Evolutionary conservation across 1,139 yeast genomes (phyloP).

Genomic region (Nakaseomyces uthaithaninus): DNA sequence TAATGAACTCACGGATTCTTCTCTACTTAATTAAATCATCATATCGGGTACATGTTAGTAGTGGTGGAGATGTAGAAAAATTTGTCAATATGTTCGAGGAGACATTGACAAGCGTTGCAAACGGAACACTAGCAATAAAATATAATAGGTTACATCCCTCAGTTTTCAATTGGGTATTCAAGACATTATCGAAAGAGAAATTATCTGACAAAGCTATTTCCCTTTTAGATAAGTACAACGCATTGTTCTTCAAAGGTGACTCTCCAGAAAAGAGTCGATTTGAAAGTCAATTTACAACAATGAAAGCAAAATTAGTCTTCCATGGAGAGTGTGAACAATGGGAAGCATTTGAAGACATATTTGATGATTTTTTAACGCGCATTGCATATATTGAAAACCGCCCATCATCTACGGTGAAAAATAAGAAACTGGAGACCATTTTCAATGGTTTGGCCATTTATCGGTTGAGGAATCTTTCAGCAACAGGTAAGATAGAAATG

Average conservation of each 20-base stretch:
- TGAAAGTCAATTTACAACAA: conserved; percentile 25
- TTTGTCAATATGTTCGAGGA: conserved; percentile 30
- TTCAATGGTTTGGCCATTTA: conserved; percentile 29
- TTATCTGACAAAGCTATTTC: conserved; percentile 30
- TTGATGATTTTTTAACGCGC: conserved; percentile 25
- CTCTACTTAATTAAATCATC: conserved; percentile 39
- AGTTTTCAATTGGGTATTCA: conserved; percentile 32
- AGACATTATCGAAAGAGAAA: conserved; percentile 25
- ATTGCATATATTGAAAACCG: conserved; percentile 29
- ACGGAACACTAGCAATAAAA: conserved; percentile 19
- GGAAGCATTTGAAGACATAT: conserved; percentile 31
- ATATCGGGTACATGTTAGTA: conserved; percentile 34
- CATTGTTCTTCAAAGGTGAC: conserved; percentile 21
- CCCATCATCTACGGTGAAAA: conserved; percentile 23
- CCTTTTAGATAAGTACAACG: conserved; percentile 28
- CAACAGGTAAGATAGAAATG: conserved; percentile 21
- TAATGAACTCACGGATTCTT: conserved; percentile 36
- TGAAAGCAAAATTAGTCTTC: conserved; percentile 30
- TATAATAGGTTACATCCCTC: conserved; percentile 29
- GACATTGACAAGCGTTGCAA: conserved; percentile 26
- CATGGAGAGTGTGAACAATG: conserved; percentile 31
- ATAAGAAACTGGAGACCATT: conserved; percentile 22
- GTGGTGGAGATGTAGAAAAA: conserved; percentile 22
- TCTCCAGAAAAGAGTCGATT: conserved; percentile 14
- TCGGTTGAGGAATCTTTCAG: conserved; percentile 27